phyloP scores from a whole-genome alignment of 345 rosid genomes.

The Citrus glauca region DNA sequence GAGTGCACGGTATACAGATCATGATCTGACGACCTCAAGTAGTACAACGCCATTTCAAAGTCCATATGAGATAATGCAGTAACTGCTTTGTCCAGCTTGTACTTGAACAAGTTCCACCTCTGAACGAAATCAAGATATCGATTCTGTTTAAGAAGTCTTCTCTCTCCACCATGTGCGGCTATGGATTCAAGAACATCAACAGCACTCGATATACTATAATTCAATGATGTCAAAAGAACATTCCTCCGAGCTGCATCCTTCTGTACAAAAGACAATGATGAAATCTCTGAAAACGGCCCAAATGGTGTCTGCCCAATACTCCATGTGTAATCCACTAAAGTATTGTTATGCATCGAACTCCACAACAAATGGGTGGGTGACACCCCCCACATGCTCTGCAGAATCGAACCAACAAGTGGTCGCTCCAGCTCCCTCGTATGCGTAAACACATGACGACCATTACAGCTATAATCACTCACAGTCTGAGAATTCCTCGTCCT shows the following conservation, averaged over 20 bases:
- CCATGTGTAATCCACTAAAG: constrained; percentile 94
- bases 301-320: constrained; percentile 96
- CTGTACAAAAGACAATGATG: constrained; percentile 82
- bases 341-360: constrained; percentile 80
- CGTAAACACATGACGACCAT: constrained; percentile 83
- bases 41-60: constrained; percentile 80
- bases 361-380: constrained; percentile 86
- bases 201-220: constrained; percentile 77
- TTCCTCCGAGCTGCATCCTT: constrained; percentile 92
- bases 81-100: constrained; percentile 78
- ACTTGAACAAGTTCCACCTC: constrained; percentile 84
- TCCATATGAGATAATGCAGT: constrained; percentile 83
- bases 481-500: constrained; percentile 81
- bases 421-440: constrained; percentile 81
- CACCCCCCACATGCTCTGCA: constrained; percentile 99
- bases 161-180: constrained; percentile 78
- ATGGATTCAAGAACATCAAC: constrained; percentile 72
- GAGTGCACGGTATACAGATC: constrained; percentile 82
- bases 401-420: constrained; percentile 82
- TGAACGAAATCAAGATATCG: constrained; percentile 64
- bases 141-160: constrained; percentile 59
- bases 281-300: constrained; percentile 87
- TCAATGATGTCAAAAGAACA: constrained; percentile 66
- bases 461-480: constrained; percentile 93
- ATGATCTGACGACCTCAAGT: constrained; percentile 74